Evolutionary conservation across 352 stramenopile genomes (phyloP), one percentile per base, ranked within the genome.

Genomic region (Elongisporangium senticosum): DNA sequence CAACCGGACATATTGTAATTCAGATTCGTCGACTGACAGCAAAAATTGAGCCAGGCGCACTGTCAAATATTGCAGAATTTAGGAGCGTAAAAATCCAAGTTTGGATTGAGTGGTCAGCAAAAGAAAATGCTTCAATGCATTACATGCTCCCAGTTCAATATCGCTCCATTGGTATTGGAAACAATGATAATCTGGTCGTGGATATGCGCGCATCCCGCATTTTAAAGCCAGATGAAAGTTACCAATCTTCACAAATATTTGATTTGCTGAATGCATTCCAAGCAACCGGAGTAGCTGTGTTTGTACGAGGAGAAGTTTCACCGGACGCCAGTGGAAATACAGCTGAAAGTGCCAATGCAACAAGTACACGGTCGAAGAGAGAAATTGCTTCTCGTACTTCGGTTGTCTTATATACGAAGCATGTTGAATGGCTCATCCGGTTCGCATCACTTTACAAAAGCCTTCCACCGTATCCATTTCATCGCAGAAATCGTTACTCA

Each of bases 401-500:
- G 20, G 65, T 92, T 24, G 66, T 94, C 1, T 49, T 94, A 7
- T 92, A 94, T 64, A 79, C 68, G 2, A 91, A 87, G 53, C 79
- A 87, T 17, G 65, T 92, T 7, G 85, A 91, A 51, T 90, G 83
- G 79, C 28, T 94, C 21, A 83, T 89, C 65, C 66, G 51, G 14
- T 89, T 90, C 57, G 66, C 68, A 7, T 64, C 63, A 8, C 20
- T 89, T 19, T 89, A 88, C 26, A 48, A 73, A 49, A 70, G 63
- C 2, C 33, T 89, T 2, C 62, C 66, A 37, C 53, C 48, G 3
- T 57, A 68, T 53, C 55, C 66, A 7, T 61, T 81, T 22, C 70
- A 68, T 43, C 66, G 60, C 21, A 65, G 62, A 49, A 51, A 33
- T 37, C 33, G 40, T 47, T 2, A 23, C 26, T 48, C 55, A 53